phyloP scores from a whole-genome alignment of 495 filamentous ascomycete genomes.

The Friedmanniomyces endolithicus region DNA sequence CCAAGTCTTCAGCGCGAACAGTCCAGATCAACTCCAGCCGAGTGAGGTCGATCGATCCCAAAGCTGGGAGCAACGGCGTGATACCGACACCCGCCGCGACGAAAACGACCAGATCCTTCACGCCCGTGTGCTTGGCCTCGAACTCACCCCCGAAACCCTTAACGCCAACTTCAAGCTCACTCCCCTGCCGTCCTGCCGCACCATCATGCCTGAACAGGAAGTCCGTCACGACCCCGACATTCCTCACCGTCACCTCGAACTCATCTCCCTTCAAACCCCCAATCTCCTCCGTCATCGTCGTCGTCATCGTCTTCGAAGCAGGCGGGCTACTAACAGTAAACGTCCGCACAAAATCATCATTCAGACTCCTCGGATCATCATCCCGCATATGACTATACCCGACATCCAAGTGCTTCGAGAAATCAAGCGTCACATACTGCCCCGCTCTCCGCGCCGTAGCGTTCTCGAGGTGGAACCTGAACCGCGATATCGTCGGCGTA shows the following conservation, averaged over 20 bases:
- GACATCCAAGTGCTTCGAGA: constrained; percentile 49
- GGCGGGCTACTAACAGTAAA: constrained; percentile 61
- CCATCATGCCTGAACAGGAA: constrained; percentile 48
- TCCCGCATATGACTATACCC: constrained; percentile 76
- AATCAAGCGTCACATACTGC: constrained; percentile 64
- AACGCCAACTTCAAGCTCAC: constrained; percentile 47
- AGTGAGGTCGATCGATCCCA: constrained; percentile 34
- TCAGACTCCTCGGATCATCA: constrained; percentile 60
- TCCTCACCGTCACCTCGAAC: constrained; percentile 59
- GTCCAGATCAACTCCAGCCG: constrained; percentile 53
- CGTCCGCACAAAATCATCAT: constrained; percentile 71
- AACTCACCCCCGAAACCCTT: constrained; percentile 64
- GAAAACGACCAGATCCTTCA: constrained; percentile 35
- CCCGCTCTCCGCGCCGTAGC: constrained; percentile 48
- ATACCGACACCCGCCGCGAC: constrained; percentile 71
- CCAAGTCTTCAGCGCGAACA: constrained; percentile 46
- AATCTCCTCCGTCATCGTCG: no score
- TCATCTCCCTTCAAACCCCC: constrained; percentile 34
- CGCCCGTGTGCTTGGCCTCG: constrained; percentile 32
- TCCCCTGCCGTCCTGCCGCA: constrained; percentile 20
- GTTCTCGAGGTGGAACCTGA: constrained; percentile 38
- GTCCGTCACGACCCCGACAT: constrained; percentile 52
- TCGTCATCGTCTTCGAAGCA: no score
- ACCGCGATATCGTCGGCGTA: constrained; percentile 53
- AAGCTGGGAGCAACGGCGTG: constrained; percentile 60